Evolutionary conservation across 2,329 filamentous ascomycete genomes (phyloP), one percentile per base, ranked within the genome.

Genomic region (Tricladium varicosporioides): DNA sequence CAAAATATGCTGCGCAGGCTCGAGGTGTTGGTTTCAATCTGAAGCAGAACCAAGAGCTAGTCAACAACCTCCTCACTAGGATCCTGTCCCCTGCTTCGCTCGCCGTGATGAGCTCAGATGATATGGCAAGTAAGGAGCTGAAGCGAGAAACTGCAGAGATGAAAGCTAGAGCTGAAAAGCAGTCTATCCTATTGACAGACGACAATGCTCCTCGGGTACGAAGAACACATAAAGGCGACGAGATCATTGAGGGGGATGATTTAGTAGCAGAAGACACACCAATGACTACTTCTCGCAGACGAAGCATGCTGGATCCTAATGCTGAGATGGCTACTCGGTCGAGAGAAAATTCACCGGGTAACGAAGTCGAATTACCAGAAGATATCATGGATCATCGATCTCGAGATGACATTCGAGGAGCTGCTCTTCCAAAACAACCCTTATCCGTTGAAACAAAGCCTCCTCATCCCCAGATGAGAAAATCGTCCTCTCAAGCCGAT

Each of bases 181-280:
- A 93, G 71, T 89, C 93, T 47, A 92, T 94, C 48, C 86, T 93
- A 58, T 83, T 91, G 13, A 84, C 89, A 16, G 85, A 89, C 15
- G 81, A 84, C 31, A 48, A 68, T 49, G 91, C 84, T 1, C 89
- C 92, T 3, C 85, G 92, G 2, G 87, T 97, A 56, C 84, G 92
- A 66, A 86, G 90, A 64, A 97, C 93, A 1, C 93, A 97, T 76
- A 97, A 97, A 73, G 94, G 94, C 11, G 92, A 97, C 57, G 94
- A 97, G 70, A 73, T 96, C 14, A 81, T 97, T 14, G 92, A 93
- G 60, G 85, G 88, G 47, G 91, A 95, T 33, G 79, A 74, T 50
- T 73, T 79, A 60, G 68, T 74, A 43, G 69, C 74, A 10, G 54
- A 52, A 45, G 69, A 68, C 42, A 64, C 52, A n/a, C 61, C 64